Base-by-base conservation (phyloP, 768 basidiomycete species). In the Mycena polygramma region DNA sequence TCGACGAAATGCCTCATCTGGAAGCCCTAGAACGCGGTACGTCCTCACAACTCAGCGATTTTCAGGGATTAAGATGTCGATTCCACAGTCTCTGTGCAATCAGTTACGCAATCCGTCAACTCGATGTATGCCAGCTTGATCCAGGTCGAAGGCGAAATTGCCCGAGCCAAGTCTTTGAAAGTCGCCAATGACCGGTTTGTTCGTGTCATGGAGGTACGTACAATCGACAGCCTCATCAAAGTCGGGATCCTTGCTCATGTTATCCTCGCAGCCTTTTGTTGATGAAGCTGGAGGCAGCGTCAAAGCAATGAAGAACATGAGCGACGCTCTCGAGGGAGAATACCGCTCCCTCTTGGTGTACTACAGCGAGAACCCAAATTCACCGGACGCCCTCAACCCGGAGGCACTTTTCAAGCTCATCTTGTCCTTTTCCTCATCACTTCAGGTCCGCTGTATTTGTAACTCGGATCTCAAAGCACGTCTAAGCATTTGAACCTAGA, bases 361-460 rank as follows among this genome's bases (percentile, higher is more conserved):
- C 82, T 97, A 91, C 76, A 95, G 95, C 6, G 95, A 97, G 77
- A 85, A 85, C 60, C 87, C 89, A 2, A 87, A 90, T 59, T 82
- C 87, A 0, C 83, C 88, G 0, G 90, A 94, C 19, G 83, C 89
- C 1, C 85, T 87, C 26, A 35, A 54, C 5, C 88, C 93, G 0
- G 96, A 97, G 77, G 92, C 93, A 69, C 90, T 97, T 76, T 97
- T 98, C 75, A 87, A 86, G 0, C 80, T 91, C 63, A 86, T 96
- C 52, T 83, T 88, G 20, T 87, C 90, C 0, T 95, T 96, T 79
- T 92, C 91, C 0, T 88, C 89, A 0, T 89, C 89, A 0, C 82
- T 96, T 24, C 90, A 91, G 87, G 92, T 90, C 71, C 63, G 82
- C 75, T 11, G 57, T 17, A 41, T 41, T 46, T 41, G 11, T 41